These are phyloP conservation scores for Starmerella vaccinii DNA, from an alignment of 805 yeast species.

Conservation along the genomic window DNA sequence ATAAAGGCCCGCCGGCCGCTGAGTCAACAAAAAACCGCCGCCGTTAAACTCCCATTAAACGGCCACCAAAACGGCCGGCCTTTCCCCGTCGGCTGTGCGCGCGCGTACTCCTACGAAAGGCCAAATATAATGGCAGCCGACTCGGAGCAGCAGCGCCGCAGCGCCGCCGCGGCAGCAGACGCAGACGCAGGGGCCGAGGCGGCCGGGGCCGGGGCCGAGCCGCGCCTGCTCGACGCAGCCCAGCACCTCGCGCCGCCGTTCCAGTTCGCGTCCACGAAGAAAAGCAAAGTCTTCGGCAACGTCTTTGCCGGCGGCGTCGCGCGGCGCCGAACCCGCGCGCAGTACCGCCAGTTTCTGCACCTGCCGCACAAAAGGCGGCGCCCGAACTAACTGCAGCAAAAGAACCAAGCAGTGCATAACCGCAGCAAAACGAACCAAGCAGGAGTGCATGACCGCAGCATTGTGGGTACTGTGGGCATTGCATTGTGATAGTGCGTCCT, in stretches of 20 bases:
- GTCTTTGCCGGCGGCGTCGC: slow-evolving; percentile 10
- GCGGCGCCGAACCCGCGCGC: neutral
- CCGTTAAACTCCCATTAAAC: too few relatives aligned
- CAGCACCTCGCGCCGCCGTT: slow-evolving; percentile 6
- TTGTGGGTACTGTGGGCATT: too few relatives aligned
- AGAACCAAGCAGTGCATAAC: too few relatives aligned
- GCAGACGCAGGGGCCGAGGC: neutral
- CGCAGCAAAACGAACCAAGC: too few relatives aligned
- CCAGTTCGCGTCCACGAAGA: slow-evolving; percentile 19
- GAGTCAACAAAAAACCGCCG: neutral
- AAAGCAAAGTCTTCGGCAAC: slow-evolving; percentile 21
- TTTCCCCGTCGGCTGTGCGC: too few relatives aligned
- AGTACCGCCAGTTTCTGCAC: slow-evolving; percentile 15
- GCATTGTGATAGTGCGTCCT: too few relatives aligned
- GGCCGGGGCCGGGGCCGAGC: neutral
- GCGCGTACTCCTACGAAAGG: too few relatives aligned
- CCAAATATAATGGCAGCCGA: too few relatives aligned
- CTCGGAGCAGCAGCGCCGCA: neutral
- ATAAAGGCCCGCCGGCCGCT: neutral
- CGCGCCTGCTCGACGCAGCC: slow-evolving; percentile 14
- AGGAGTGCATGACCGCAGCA: too few relatives aligned
- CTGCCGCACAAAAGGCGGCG: neutral
- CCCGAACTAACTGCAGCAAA: too few relatives aligned
- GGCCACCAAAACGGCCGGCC: too few relatives aligned
- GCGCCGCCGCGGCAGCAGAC: neutral